phyloP scores from a whole-genome alignment of 805 yeast species.

The Saturnispora gosingensis region DNA sequence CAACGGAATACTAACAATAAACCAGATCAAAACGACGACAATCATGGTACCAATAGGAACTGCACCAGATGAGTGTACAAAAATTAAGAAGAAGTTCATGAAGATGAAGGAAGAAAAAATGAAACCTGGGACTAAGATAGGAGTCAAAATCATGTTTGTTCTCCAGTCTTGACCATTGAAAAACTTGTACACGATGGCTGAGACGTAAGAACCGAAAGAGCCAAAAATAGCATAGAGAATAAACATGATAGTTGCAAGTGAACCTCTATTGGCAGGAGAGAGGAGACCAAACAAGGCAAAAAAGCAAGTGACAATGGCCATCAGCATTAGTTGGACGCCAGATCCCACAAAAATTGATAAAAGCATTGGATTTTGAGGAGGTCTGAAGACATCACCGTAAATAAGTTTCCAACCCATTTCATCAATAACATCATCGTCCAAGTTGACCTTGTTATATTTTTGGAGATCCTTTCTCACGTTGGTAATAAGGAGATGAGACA shows the following conservation, averaged over 20 bases:
- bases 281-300: slow-evolving; percentile 85
- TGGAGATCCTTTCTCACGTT: slow-evolving; percentile 80
- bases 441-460: slow-evolving; percentile 79
- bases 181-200: slow-evolving; percentile 76
- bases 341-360: slow-evolving; percentile 80
- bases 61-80: slow-evolving; percentile 82
- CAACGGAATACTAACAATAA: slow-evolving; percentile 72
- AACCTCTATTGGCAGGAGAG: slow-evolving; percentile 92
- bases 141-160: slow-evolving; percentile 72
- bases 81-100: slow-evolving; percentile 74
- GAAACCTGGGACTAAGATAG: slow-evolving; percentile 74
- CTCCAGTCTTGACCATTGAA: slow-evolving; percentile 93
- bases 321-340: slow-evolving; percentile 75
- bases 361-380: slow-evolving; percentile 62
- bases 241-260: slow-evolving; percentile 84
- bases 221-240: slow-evolving; percentile 76
- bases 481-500: slow-evolving; percentile 67
- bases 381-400: slow-evolving; percentile 90
- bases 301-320: slow-evolving; percentile 61
- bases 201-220: slow-evolving; percentile 75
- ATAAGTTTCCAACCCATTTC: slow-evolving; percentile 96
- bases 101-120: slow-evolving; percentile 55
- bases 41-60: slow-evolving; percentile 86
- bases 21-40: slow-evolving; percentile 79
- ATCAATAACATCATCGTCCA: slow-evolving; percentile 80